Conservation (phyloP, 2,329 filamentous ascomycete genomes). For the Metarhizium rileyi region DNA sequence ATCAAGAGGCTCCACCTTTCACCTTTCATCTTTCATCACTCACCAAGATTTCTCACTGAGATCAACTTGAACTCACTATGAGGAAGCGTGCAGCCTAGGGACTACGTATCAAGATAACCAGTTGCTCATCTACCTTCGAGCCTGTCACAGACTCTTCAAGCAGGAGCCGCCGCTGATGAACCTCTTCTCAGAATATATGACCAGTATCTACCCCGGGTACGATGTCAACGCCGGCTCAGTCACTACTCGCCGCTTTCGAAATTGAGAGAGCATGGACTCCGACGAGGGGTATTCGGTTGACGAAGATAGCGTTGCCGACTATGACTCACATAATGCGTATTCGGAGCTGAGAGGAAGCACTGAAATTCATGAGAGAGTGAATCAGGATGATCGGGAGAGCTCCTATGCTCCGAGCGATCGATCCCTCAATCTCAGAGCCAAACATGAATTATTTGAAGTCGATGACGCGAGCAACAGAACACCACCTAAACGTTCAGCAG, state of each 20-base stretch:
- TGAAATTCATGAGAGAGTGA: background rate
- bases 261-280: slow-evolving; percentile 20
- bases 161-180: too few relatives aligned
- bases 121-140: too few relatives aligned
- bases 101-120: background rate
- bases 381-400: background rate
- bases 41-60: background rate
- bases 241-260: slow-evolving; percentile 9
- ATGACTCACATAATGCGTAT: background rate
- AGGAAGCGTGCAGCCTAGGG: background rate
- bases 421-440: background rate
- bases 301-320: slow-evolving; percentile 4
- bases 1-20: background rate
- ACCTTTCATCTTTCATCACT: background rate
- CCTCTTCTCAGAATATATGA: background rate
- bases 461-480: slow-evolving; percentile 9
- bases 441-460: background rate
- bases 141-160: too few relatives aligned
- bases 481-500: slow-evolving; percentile 21
- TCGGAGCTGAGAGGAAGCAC: background rate
- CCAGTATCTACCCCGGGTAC: slow-evolving; percentile 10
- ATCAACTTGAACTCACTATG: background rate
- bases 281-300: slow-evolving; percentile 12
- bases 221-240: slow-evolving; percentile 18
- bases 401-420: slow-evolving; percentile 5